phyloP scores from a whole-genome alignment of 306 rosid genomes.

The Lotus japonicus region DNA sequence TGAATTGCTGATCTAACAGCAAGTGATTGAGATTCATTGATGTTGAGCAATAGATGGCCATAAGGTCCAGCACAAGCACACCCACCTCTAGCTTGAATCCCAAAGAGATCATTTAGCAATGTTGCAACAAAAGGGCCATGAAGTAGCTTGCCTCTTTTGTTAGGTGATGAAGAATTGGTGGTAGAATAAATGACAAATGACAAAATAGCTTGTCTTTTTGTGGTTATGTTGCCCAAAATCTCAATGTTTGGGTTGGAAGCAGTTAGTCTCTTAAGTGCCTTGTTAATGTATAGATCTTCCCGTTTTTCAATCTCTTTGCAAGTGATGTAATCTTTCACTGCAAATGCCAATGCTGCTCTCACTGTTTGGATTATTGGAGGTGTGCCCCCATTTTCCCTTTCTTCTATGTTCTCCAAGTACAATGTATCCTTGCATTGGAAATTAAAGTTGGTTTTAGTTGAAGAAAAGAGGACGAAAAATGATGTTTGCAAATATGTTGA shows the following conservation, averaged over 20 bases:
- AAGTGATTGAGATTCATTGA: constrained; percentile 34
- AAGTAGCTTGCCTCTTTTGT: constrained; percentile 48
- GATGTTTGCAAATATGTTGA: no score
- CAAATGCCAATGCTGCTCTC: background rate
- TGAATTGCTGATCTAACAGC: constrained; percentile 48
- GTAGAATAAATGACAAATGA: constrained; percentile 55
- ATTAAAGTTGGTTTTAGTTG: background rate
- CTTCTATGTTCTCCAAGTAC: constrained; percentile 53
- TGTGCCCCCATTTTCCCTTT: constrained; percentile 42
- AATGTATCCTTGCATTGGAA: constrained; percentile 53
- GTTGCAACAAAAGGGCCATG: constrained; percentile 64
- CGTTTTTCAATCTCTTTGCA: constrained; percentile 47
- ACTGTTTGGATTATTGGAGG: no score
- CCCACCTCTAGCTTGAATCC: constrained; percentile 83
- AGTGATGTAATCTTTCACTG: constrained; percentile 53
- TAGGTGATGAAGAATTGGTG: constrained; percentile 14
- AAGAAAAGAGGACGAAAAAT: no score
- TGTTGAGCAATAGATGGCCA: constrained; percentile 53
- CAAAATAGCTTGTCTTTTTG: constrained; percentile 53
- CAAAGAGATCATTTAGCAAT: constrained; percentile 63
- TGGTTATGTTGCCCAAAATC: constrained; percentile 47
- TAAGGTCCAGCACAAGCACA: constrained; percentile 84
- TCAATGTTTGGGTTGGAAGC: constrained; percentile 39
- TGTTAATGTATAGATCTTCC: constrained; percentile 35
- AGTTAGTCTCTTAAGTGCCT: constrained; percentile 46